A percentile compares a stretch with the other conserved stretches of the same genome.
Evolutionary conservation across 257 asterid genomes (phyloP).

Genomic region (Fraxinus excelsior): DNA sequence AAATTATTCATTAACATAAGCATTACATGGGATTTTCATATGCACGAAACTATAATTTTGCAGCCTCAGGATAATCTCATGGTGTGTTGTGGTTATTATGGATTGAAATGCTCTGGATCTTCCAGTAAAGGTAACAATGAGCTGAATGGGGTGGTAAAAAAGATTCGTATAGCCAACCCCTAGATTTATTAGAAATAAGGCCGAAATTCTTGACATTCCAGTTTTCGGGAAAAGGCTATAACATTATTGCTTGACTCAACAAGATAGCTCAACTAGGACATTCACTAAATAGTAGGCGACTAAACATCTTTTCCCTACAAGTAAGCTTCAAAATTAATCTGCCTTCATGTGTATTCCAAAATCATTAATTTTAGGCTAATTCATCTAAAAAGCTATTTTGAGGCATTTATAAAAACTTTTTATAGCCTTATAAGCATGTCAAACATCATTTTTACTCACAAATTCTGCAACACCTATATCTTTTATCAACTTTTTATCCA

Average conservation of each 20-base stretch:
- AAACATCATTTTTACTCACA: no score
- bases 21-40: neutral
- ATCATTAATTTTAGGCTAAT: neutral
- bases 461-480: no score
- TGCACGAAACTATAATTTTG: neutral
- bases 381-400: neutral
- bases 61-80: neutral
- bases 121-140: slow-evolving; percentile 3
- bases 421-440: no score
- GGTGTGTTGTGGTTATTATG: neutral
- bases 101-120: neutral
- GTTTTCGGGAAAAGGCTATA: neutral
- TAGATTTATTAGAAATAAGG: neutral
- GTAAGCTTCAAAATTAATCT: neutral
- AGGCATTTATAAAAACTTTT: neutral
- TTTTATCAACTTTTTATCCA: no score
- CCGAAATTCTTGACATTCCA: neutral
- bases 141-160: neutral
- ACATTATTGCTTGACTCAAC: neutral
- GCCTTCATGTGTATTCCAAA: neutral
- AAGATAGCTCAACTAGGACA: neutral
- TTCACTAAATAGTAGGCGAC: neutral
- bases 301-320: neutral
- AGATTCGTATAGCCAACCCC: neutral
- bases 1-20: neutral